phyloP scores from a whole-genome alignment of 495 filamentous ascomycete genomes.

The Xylaria scruposa region DNA sequence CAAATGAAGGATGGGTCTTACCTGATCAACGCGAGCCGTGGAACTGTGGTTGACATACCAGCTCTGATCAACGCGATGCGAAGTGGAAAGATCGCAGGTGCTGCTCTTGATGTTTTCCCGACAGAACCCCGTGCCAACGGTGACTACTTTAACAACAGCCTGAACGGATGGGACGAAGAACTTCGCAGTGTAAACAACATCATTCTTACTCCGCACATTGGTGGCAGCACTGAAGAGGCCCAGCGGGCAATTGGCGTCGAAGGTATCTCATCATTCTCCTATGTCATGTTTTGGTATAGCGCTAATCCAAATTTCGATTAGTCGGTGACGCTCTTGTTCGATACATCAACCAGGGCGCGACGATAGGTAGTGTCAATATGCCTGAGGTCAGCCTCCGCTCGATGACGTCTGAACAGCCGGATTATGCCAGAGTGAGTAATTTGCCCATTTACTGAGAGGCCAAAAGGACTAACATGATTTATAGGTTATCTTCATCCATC shows the following conservation, averaged over 20 bases:
- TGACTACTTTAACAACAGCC: conserved; percentile 85
- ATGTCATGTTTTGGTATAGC: not conserved
- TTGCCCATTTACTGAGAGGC: not conserved
- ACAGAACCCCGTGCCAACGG: conserved; percentile 93
- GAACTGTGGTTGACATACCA: conserved; percentile 92
- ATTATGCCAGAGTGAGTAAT: conserved; percentile 75
- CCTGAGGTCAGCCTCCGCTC: conserved; percentile 90
- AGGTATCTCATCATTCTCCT: conserved; percentile 38
- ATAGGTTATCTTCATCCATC: conserved; percentile 91
- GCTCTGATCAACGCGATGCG: conserved; percentile 89
- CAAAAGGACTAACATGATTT: conserved; percentile 28
- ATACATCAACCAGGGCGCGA: conserved; percentile 93
- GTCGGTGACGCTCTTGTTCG: conserved; percentile 84
- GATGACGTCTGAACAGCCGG: conserved; percentile 83
- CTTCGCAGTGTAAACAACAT: conserved; percentile 87
- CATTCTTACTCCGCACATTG: conserved; percentile 95
- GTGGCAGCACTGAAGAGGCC: conserved; percentile 96
- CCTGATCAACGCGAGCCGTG: conserved; percentile 94
- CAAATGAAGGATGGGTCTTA: conserved; percentile 93
- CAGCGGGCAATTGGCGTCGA: conserved; percentile 96
- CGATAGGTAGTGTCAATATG: conserved; percentile 91
- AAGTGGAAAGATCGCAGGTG: conserved; percentile 87
- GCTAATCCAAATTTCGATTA: conserved; percentile 33
- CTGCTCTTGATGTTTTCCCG: conserved; percentile 95
- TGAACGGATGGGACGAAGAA: conserved; percentile 88